Percentiles rank a stretch among this genome's conserved stretches.
These are phyloP conservation scores for Penicillium psychrofluorescens DNA, from an alignment of 495 filamentous ascomycete species.

Conservation along the genomic window DNA sequence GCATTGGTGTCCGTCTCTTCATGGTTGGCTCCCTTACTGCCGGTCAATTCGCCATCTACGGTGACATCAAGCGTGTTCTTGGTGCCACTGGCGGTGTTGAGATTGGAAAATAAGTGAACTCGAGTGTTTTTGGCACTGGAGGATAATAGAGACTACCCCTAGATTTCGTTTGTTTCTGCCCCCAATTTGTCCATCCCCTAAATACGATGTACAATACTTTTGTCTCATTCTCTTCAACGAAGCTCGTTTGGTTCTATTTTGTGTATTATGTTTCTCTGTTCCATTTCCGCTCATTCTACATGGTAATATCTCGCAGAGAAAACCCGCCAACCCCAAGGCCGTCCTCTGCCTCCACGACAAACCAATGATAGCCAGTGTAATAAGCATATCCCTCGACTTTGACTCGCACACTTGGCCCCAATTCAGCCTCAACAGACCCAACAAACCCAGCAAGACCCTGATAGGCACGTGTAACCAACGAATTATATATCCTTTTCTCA, in stretches of 20 bases:
- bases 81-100: conserved; percentile 76
- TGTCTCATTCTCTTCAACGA: conserved; percentile 27
- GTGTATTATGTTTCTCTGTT: background rate
- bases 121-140: conserved; percentile 14
- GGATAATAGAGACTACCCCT: conserved; percentile 32
- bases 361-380: conserved; percentile 10
- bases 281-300: background rate
- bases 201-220: conserved; percentile 28
- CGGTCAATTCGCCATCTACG: conserved; percentile 97
- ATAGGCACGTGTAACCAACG: conserved; percentile 7
- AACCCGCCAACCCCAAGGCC: conserved; percentile 8
- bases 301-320: conserved; percentile 3
- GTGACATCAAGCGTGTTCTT: conserved; percentile 47
- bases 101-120: conserved; percentile 48
- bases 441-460: conserved; percentile 7
- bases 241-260: conserved; percentile 18
- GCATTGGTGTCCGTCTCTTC: conserved; percentile 70
- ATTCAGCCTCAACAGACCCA: conserved; percentile 5
- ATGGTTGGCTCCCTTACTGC: conserved; percentile 72
- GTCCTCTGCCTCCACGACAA: conserved; percentile 9
- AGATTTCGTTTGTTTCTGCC: conserved; percentile 22
- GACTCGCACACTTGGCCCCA: conserved; percentile 1
- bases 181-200: conserved; percentile 21
- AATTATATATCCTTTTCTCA: conserved; percentile 17
- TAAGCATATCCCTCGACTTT: conserved; percentile 8